Conservation (phyloP, 2,329 filamentous ascomycete species). For the Aureobasidium lini region DNA sequence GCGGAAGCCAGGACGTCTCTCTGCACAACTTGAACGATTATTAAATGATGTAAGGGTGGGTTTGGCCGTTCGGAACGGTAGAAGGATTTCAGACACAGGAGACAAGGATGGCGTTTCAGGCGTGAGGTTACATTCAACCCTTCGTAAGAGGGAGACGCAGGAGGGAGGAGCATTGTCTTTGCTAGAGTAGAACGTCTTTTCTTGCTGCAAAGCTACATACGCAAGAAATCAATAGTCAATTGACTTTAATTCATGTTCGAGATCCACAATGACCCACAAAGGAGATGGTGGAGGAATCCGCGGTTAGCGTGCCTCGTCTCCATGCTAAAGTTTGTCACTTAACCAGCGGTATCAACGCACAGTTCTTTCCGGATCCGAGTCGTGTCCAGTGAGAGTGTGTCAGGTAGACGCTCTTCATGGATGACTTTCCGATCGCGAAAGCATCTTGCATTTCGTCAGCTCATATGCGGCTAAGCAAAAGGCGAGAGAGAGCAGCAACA, state of each 20-base stretch:
- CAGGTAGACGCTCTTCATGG: too few species aligned
- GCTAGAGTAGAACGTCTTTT: slow-evolving; percentile 1
- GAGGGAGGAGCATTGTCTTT: background rate
- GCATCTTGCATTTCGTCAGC: too few species aligned
- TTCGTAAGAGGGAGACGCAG: background rate
- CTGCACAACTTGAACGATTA: slow-evolving; percentile 48
- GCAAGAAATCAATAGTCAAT: slow-evolving; percentile 5
- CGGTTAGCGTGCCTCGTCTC: background rate
- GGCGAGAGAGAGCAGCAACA: background rate
- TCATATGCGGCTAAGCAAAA: too few species aligned
- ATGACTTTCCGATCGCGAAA: too few species aligned
- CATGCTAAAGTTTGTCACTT: too few species aligned
- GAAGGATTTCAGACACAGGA: slow-evolving; percentile 1
- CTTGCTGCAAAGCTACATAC: slow-evolving; percentile 3
- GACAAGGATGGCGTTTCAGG: slow-evolving; percentile 11
- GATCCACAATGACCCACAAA: slow-evolving; percentile 6
- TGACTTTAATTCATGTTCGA: background rate
- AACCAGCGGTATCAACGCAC: too few species aligned
- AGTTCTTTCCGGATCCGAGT: too few species aligned
- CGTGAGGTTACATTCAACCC: slow-evolving; percentile 3
- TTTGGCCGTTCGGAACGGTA: background rate
- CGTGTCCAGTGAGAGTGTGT: too few species aligned
- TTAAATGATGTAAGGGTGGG: slow-evolving; percentile 4
- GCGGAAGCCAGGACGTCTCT: slow-evolving; percentile 49
- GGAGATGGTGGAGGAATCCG: background rate